Evolutionary conservation across 2,329 filamentous ascomycete genomes (phyloP).

Genomic region (Ceratocystis diversiconidia): DNA sequence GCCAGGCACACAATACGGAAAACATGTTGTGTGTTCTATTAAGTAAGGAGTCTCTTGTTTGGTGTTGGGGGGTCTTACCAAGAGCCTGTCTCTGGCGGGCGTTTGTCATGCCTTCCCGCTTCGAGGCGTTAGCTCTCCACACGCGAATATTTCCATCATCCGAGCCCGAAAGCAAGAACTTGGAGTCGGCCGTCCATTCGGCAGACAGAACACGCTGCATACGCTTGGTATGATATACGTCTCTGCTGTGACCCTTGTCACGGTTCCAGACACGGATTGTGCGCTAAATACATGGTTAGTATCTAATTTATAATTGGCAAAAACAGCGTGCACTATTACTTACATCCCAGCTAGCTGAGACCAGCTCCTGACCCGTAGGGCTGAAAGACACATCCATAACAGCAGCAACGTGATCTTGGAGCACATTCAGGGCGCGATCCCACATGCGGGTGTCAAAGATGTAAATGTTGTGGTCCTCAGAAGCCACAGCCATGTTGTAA

Average conservation of each 20-base stretch:
- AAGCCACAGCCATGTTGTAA: conserved; percentile 86
- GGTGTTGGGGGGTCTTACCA: conserved; percentile 4
- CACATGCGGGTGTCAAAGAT: conserved; percentile 93
- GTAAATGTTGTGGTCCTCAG: conserved; percentile 79
- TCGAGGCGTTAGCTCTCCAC: conserved; percentile 78
- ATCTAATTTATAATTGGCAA: conserved; percentile 41
- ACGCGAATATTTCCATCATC: conserved; percentile 80
- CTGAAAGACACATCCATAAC: conserved; percentile 96
- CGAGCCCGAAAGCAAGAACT: conserved; percentile 78
- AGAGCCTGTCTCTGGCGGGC: conserved; percentile 72
- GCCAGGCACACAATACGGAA: background rate
- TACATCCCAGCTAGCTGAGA: conserved; percentile 65
- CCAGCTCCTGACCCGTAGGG: conserved; percentile 85
- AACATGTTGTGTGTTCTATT: background rate
- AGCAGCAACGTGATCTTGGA: conserved; percentile 77
- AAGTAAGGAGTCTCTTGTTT: background rate
- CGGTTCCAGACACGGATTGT: conserved; percentile 77
- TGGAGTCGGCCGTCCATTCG: conserved; percentile 75
- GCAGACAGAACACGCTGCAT: conserved; percentile 90
- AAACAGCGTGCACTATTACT: conserved; percentile 6
- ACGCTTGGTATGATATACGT: conserved; percentile 93
- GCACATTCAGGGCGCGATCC: conserved; percentile 71
- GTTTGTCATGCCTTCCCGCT: conserved; percentile 72
- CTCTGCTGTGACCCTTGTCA: conserved; percentile 67
- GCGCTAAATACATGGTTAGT: conserved; percentile 29